phyloP scores from a whole-genome alignment of 1,139 yeast genomes.

The Diutina scorzettiae region DNA sequence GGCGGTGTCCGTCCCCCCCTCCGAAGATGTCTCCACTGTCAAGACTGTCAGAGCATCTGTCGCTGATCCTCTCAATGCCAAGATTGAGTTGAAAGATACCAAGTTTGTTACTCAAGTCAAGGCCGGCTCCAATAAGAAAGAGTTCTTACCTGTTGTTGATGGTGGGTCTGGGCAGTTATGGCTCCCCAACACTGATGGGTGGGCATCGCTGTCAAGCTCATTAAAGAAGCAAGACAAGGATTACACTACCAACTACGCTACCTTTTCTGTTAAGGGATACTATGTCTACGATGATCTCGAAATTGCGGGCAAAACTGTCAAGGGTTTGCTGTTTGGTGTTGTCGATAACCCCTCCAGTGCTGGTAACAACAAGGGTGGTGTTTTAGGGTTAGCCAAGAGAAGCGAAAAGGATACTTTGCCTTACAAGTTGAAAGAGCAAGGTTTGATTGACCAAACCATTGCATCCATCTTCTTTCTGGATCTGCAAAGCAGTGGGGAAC shows the following conservation, averaged over 20 bases:
- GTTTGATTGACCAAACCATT: background rate
- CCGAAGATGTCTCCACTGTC: background rate
- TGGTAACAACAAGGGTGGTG: background rate
- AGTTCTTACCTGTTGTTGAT: background rate
- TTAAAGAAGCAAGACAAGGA: background rate
- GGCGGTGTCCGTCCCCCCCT: background rate
- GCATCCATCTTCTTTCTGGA: background rate
- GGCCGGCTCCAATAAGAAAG: background rate
- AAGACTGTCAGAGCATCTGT: too few relatives aligned
- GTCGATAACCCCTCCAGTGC: background rate
- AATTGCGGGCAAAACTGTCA: background rate
- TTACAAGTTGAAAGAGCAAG: background rate
- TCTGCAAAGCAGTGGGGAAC: background rate
- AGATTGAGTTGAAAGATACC: background rate
- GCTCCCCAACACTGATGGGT: constrained; percentile 3
- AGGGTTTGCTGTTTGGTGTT: background rate
- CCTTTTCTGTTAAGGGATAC: background rate
- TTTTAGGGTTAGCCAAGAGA: background rate
- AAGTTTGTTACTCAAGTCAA: background rate
- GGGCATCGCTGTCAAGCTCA: background rate
- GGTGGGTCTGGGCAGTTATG: background rate
- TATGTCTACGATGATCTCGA: background rate
- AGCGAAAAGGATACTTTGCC: background rate
- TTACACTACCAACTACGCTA: background rate
- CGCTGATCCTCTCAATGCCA: background rate